Conservation (phyloP, 192 early-diverging fungal species). For the Chytriomyces confervae region DNA sequence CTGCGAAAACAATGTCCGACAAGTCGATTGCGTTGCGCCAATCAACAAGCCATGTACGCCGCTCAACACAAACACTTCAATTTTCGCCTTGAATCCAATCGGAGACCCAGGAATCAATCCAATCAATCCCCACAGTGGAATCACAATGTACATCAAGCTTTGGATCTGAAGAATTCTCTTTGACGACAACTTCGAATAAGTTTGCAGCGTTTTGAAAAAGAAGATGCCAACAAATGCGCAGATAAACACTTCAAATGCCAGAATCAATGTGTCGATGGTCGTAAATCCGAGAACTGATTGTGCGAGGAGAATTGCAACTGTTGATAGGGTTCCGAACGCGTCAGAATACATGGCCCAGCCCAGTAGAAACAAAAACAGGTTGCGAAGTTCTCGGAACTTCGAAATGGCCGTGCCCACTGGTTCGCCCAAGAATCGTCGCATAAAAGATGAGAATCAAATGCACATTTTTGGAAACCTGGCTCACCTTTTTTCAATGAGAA, state of each 20-base stretch:
- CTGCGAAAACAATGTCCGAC: constrained; percentile 68
- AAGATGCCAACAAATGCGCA: constrained; percentile 25
- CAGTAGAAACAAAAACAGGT: constrained; percentile 46
- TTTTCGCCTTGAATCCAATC: constrained; percentile 59
- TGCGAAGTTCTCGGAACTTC: constrained; percentile 6
- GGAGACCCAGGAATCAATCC: constrained; percentile 23
- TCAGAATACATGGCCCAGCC: constrained; percentile 49
- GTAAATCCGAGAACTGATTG: constrained; percentile 54
- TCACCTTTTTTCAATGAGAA: constrained; percentile 37
- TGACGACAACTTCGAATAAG: constrained; percentile 1
- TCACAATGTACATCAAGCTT: constrained; percentile 20
- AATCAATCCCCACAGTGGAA: constrained; percentile 20
- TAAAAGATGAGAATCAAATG: too few relatives aligned
- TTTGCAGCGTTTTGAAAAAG: constrained; percentile 21
- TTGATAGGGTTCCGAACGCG: neutral
- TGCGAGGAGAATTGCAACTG: constrained; percentile 45
- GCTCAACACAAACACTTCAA: constrained; percentile 61
- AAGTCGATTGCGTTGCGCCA: constrained; percentile 57
- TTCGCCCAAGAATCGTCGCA: neutral
- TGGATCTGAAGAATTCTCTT: constrained; percentile 28
- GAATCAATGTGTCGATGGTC: constrained; percentile 35
- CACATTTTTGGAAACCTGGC: too few relatives aligned
- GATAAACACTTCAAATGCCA: constrained; percentile 23
- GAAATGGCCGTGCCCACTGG: constrained; percentile 14
- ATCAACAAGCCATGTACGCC: constrained; percentile 53